A percentile compares a stretch with the other conserved stretches of the same genome.
Conservation (phyloP, 148 eudicot species). For the Heliamphora exappendiculata region DNA sequence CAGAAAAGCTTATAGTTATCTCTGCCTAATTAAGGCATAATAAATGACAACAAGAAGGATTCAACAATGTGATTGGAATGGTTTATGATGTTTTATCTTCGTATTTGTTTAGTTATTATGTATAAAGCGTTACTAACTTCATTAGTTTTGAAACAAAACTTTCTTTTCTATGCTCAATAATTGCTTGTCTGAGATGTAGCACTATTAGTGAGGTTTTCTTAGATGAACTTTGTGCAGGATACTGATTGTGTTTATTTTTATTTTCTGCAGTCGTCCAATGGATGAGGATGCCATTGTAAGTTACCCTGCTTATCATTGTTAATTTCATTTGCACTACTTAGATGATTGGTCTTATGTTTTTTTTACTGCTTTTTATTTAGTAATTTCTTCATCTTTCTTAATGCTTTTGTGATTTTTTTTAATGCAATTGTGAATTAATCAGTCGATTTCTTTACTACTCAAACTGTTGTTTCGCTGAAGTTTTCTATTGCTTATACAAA, state of each 20-base stretch:
- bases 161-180: neutral
- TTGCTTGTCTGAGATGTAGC: neutral
- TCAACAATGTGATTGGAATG: neutral
- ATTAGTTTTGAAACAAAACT: neutral
- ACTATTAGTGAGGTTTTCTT: neutral
- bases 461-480: neutral
- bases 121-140: too few species aligned
- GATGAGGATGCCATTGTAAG: slow-evolving; percentile 74
- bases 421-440: neutral
- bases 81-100: neutral
- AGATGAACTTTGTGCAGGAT: neutral
- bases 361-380: neutral
- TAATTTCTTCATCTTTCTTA: neutral
- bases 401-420: neutral
- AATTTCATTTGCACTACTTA: neutral
- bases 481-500: neutral
- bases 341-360: neutral
- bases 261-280: slow-evolving; percentile 63
- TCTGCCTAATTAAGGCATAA: neutral
- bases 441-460: neutral
- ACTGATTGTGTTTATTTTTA: slow-evolving; percentile 6
- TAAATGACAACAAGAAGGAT: neutral
- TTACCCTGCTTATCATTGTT: slow-evolving; percentile 4
- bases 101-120: neutral
- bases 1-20: neutral